Base-by-base conservation (phyloP, 768 basidiomycete genomes). In the Boletus pseudopeckii region DNA sequence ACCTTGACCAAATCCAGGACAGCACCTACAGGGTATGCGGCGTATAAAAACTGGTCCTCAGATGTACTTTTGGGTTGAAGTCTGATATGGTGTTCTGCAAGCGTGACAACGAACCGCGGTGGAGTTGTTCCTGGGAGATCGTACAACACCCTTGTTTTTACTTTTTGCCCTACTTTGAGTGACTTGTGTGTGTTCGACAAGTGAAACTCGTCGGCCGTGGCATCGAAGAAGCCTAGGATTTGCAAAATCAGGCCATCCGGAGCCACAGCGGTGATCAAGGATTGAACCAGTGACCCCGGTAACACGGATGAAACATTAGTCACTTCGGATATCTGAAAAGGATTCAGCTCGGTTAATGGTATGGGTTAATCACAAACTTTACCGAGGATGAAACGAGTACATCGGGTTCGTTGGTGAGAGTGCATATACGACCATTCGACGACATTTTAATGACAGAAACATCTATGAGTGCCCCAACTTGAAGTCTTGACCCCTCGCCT, bases 211-310 rank as follows among this genome's bases (percentile, higher is more conserved):
- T 97, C 94, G 24, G 90, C 77, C 1, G 92, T 96, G 32, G 93
- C 96, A 36, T 91, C 87, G 71, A 93, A 98, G 69, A 88, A 95
- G 0, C 92, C 94, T 24, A 95, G 79, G 17, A 98, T 76, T 71
- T 96, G 95, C 30, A 98, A 74, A 66, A 90, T 90, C 33, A 98
- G 73, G 17, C 97, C 97, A 24, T 72, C 77, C 15, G 85, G 75
- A 39, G 84, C 76, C 20, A 88, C 78, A 18, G 84, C 82, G 2
- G 93, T 97, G 52, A 99, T 79, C 37, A 96, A 75, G 10, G 81
- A 83, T 67, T 89, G 85, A 20, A 95, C 92, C 17, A 95, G 78
- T 24, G 82, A 77, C 15, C 94, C 93, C 9, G 97, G 96, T 40
- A 98, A 81, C 44, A 98, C 70, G 2, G 94, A 95, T 5, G 82